phyloP scores from a whole-genome alignment of 345 rosid genomes.

The Brassica nigra region DNA sequence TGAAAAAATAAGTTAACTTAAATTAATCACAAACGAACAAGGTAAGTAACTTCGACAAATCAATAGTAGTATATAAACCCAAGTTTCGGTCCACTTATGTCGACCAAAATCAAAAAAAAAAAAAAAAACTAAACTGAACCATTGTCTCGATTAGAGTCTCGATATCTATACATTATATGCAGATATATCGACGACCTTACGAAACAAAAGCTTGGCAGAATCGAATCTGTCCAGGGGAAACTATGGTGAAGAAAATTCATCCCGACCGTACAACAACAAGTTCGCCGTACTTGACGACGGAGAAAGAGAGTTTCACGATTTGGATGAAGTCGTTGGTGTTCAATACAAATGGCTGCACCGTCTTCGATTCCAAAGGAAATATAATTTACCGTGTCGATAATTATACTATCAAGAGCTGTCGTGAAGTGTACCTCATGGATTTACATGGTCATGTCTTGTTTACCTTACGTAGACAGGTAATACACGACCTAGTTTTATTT shows the following conservation, averaged over 20 bases:
- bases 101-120: constrained; percentile 10
- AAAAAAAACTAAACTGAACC: background rate
- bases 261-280: constrained; percentile 23
- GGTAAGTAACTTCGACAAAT: constrained; percentile 24
- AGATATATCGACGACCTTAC: constrained; percentile 34
- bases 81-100: background rate
- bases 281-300: constrained; percentile 46
- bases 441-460: constrained; percentile 51
- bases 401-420: constrained; percentile 46
- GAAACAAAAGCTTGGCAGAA: constrained; percentile 38
- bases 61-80: constrained; percentile 24
- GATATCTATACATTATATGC: constrained; percentile 9
- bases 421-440: constrained; percentile 67
- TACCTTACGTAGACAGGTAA: constrained; percentile 59
- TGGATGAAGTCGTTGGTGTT: constrained; percentile 73
- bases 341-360: constrained; percentile 63
- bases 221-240: constrained; percentile 37
- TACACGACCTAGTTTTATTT: background rate
- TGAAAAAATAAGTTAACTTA: constrained; percentile 16
- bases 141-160: too few species aligned
- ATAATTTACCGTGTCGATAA: constrained; percentile 67
- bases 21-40: constrained; percentile 12
- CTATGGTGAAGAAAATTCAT: constrained; percentile 28
- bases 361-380: constrained; percentile 52
- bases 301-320: constrained; percentile 56